Evolutionary conservation across 495 filamentous ascomycete genomes (phyloP).

Genomic region (Rusavskia elegans): DNA sequence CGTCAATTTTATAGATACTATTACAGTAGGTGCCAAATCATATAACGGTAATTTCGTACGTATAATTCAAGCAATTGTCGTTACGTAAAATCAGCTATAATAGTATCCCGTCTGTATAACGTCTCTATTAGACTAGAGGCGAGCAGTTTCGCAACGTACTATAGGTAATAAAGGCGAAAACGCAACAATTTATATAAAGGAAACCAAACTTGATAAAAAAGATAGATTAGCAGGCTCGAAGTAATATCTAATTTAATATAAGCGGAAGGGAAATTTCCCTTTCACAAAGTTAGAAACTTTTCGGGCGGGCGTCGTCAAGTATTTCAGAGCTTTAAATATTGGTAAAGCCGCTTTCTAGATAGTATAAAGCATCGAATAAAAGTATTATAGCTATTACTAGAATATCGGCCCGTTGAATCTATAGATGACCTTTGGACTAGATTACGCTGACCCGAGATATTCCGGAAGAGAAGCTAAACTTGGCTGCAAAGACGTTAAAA

Average conservation of each 20-base stretch:
- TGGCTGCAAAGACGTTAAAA: too few species aligned
- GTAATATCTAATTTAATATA: background rate
- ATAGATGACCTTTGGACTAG: background rate
- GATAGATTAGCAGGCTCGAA: background rate
- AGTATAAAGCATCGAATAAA: background rate
- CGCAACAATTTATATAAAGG: slow-evolving; percentile 9
- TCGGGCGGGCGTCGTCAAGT: background rate
- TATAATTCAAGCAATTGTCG: too few species aligned
- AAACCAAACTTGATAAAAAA: slow-evolving; percentile 10
- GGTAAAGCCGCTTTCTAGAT: background rate
- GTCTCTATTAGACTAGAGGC: background rate
- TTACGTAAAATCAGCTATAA: too few species aligned
- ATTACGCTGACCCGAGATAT: background rate
- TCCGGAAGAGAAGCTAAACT: background rate
- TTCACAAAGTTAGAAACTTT: background rate
- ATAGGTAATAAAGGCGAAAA: slow-evolving; percentile 6
- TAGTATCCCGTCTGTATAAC: background rate
- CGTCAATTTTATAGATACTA: too few species aligned
- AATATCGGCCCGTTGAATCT: background rate
- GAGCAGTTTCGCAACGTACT: background rate
- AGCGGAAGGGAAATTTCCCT: background rate
- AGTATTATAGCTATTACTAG: background rate
- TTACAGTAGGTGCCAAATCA: too few species aligned
- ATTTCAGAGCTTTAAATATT: background rate
- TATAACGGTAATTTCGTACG: too few species aligned